Evolutionary conservation across 176 grass and related monocot species (phyloP).

Genomic region (Carex cristatella): DNA sequence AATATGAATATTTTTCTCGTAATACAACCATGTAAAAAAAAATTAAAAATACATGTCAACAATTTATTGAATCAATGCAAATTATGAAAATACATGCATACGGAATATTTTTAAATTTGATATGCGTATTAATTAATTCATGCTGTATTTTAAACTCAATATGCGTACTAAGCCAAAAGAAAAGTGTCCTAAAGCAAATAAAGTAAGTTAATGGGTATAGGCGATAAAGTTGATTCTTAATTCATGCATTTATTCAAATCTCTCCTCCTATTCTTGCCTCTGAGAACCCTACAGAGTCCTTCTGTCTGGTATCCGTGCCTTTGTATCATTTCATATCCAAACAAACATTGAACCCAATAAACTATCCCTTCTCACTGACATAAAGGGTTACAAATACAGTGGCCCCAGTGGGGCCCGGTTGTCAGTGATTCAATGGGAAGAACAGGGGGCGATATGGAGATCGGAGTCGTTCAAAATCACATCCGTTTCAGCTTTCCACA

Average conservation of each 20-base stretch:
- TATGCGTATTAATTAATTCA: background rate
- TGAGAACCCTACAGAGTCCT: constrained; percentile 25
- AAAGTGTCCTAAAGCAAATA: background rate
- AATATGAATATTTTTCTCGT: background rate
- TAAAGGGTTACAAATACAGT: too few species aligned
- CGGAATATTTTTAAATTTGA: background rate
- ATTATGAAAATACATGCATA: background rate
- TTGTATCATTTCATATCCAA: background rate
- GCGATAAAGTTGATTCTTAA: background rate
- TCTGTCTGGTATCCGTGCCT: constrained; percentile 7
- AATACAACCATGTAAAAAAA: background rate
- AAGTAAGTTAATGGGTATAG: background rate
- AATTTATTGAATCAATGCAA: background rate
- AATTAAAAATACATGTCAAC: background rate
- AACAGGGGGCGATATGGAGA: background rate
- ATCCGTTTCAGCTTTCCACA: constrained; percentile 17
- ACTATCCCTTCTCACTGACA: background rate
- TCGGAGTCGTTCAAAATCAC: background rate
- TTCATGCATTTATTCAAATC: background rate
- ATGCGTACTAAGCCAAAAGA: too few species aligned
- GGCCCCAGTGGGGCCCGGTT: background rate
- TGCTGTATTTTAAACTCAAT: background rate
- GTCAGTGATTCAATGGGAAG: background rate
- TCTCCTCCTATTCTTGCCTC: constrained; percentile 3
- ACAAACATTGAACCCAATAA: background rate